A percentile compares a stretch with the other conserved stretches of the same genome.
Conservation (phyloP, 768 basidiomycete species). For the Leucosporidium creatinivorum region DNA sequence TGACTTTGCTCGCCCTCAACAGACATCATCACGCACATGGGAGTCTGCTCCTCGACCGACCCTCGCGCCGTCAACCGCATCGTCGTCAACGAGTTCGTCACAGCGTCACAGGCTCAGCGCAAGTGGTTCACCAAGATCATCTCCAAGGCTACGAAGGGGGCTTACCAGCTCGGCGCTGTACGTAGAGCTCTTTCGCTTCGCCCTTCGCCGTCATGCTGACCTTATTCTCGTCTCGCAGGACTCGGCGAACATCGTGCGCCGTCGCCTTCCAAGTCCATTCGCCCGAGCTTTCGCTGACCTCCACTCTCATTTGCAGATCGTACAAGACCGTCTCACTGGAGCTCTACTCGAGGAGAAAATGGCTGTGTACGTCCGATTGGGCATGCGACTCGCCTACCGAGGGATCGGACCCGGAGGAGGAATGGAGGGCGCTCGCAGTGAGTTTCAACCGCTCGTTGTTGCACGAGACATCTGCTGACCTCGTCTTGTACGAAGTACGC, state of each 20-base stretch:
- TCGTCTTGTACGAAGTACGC: constrained; percentile 50
- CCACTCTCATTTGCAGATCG: constrained; percentile 47
- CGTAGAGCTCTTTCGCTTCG: constrained; percentile 39
- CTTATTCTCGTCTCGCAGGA: constrained; percentile 54
- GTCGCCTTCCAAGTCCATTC: neutral
- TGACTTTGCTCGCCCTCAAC: neutral
- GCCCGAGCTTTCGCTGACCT: no score
- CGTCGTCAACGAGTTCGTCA: constrained; percentile 89
- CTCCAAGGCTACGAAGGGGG: constrained; percentile 73
- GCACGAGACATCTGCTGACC: neutral
- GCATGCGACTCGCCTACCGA: constrained; percentile 81
- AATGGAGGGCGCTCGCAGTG: constrained; percentile 1
- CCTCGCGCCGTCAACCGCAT: constrained; percentile 84
- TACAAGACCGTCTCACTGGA: constrained; percentile 86
- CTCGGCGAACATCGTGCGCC: constrained; percentile 71
- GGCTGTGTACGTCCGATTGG: constrained; percentile 85
- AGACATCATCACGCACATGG: constrained; percentile 94
- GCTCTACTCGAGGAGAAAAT: constrained; percentile 97
- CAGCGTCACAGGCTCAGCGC: constrained; percentile 74
- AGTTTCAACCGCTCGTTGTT: neutral
- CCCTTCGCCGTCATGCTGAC: neutral
- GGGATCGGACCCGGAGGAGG: constrained; percentile 59
- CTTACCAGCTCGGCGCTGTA: constrained; percentile 84
- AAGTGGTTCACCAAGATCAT: constrained; percentile 95
- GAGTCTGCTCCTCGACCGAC: constrained; percentile 86